Base-by-base conservation (phyloP, 108 stramenopile genomes). In the Cyclotella cryptica region DNA sequence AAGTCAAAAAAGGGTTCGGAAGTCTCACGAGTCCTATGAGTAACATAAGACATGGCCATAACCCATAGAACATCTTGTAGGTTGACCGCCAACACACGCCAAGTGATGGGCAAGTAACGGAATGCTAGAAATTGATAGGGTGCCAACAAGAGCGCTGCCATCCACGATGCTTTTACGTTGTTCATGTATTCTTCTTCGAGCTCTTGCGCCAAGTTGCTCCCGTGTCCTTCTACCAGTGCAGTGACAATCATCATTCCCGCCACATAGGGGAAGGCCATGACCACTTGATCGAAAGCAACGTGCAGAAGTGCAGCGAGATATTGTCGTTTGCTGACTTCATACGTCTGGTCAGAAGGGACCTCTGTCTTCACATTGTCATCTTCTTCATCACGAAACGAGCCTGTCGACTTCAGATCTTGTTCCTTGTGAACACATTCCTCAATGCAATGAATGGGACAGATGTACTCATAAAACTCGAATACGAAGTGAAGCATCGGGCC, bases 241-340 rank as follows among this genome's bases (percentile, higher is more conserved):
- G 77, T 78, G n/a, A 78, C 42, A 40, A 70, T 55, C 77, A 78
- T 78, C 52, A 78, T 52, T 1, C 58, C 49, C 17, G 60, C 77
- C 35, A 78, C 77, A 29, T 71, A 78, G 14, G 40, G 30, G 41
- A 78, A 71, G 1, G 77, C 77, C 77, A 78, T 78, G 53, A 78
- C 60, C 8, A 69, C 53, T 22, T 78, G 77, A 55, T 78, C 77
- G 40, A 78, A 64, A 10, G 64, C 62, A 14, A 78, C 77, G 52
- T 78, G 77, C 26, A 78, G 12, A 28, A 78, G 35, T 42, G 69
- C 77, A 22, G 69, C 69, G 19, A 71, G 29, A 35, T 39, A 66
- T 45, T 71, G 46, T 29, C 60, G 69, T 49, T 69, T 64, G 52
- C 69, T 71, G 22, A 49, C 46, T 22, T 46, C 9, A 18, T 14